Conservation (phyloP, 306 rosid species). For the Notholithocarpus densiflorus region DNA sequence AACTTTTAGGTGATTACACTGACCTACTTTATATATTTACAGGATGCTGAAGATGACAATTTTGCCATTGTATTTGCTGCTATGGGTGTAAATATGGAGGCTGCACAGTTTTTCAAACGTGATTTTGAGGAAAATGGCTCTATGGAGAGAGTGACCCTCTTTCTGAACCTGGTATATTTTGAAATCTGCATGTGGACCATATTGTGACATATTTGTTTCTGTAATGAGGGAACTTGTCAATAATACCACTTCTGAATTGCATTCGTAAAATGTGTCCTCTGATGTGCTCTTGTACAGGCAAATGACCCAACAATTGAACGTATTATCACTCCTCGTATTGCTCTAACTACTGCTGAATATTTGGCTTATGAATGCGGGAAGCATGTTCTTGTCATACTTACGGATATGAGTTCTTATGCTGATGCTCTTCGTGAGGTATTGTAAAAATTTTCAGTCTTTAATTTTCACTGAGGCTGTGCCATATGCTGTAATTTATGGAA, state of each 20-base stretch:
- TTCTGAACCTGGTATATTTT: constrained; percentile 82
- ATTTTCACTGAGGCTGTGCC: neutral
- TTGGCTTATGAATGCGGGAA: constrained; percentile 99
- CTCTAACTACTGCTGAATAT: constrained; percentile 98
- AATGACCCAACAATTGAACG: constrained; percentile 99
- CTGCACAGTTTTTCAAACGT: constrained; percentile 98
- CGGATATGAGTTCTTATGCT: constrained; percentile 99
- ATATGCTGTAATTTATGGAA: neutral
- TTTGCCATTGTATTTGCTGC: constrained; percentile 99
- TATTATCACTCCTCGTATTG: constrained; percentile 99
- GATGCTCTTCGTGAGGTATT: constrained; percentile 99
- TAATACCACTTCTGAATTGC: neutral
- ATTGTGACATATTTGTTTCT: constrained; percentile 1
- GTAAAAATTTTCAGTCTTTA: constrained; percentile 3
- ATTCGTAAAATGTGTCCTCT: constrained; percentile 13
- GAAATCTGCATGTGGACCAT: constrained; percentile 5
- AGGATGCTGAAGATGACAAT: constrained; percentile 84
- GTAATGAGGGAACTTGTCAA: neutral
- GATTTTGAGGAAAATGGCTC: constrained; percentile 99
- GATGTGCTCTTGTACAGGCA: constrained; percentile 60
- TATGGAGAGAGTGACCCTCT: constrained; percentile 99
- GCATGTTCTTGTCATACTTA: constrained; percentile 98
- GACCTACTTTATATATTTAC: constrained; percentile 30
- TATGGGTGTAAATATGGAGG: constrained; percentile 99
- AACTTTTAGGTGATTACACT: constrained; percentile 13